Base-by-base conservation (phyloP, 1,139 yeast genomes). In the Saccharomyces uvarum region DNA sequence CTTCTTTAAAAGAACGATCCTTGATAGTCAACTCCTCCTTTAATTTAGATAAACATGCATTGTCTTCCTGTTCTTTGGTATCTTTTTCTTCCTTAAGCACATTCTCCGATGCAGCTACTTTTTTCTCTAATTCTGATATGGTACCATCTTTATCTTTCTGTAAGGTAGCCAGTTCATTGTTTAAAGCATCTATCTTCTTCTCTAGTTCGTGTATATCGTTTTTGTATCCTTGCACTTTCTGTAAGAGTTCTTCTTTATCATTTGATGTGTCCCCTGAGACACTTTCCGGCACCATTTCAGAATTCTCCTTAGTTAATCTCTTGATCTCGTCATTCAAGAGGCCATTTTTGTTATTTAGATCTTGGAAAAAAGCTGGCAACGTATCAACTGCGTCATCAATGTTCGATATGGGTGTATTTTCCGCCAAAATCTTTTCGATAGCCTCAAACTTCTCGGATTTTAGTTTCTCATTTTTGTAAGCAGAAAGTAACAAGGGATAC, bases 401-500 rank as follows among this genome's bases (percentile, higher is more conserved):
- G 42, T 84, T 79, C 0, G 87, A 77, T 51, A 88, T 78, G 0
- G 98, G 98, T 0, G 98, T 91, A 62, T 82, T 73, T 61, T 93
- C 97, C 53, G 80, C 78, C 58, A 93, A 73, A 11, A 87, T 80
- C 57, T 76, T 82, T 66, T 90, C 97, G 64, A 91, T 86, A 1
- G 76, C 67, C 7, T 68, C 73, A n/a, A 90, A 78, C 53, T 85
- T 75, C 51, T 81, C 85, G 1, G 79, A 74, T 62, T 85, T 86
- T 50, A 79, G 75, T 73, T 88, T 89, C 67, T 90, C 97, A 1
- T 78, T 74, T 66, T 89, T 87, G 72, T 87, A 91, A 0, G 98
- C 97, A 51, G 86, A 86, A 51, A 89, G 77, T 14, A 91, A 74
- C 21, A 83, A 72, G 0, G 97, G 98, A 67, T 90, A 91, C 66